Base-by-base conservation (phyloP, 2,329 filamentous ascomycete genomes). In the Shiraia bambusicola region DNA sequence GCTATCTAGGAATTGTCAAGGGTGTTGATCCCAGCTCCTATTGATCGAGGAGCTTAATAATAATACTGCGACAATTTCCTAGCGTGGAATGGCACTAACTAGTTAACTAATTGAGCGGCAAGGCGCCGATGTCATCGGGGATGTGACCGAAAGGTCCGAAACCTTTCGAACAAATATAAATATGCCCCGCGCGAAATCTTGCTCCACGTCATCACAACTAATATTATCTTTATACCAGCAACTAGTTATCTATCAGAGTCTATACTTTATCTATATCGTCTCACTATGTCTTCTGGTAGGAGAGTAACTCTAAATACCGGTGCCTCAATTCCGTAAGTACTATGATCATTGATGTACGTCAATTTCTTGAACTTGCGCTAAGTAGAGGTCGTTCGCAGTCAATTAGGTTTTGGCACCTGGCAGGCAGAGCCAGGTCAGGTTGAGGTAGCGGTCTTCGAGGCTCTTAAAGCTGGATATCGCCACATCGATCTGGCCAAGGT, bases 281-380 rank as follows among this genome's bases (percentile, higher is more conserved):
- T 38, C 40, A 59, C 19, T 32, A 61, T 61, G 58, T 61, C 58
- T 58, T 49, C 58, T 42, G 63, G 57, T 38, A 57, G 65, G 53
- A 71, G 62, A 33, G 78, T 73, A 63, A 76, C 72, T 36, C 76
- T 81, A 54, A 79, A 81, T 61, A 84, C 83, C 38, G 87, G 87
- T 43, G 84, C 79, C 68, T 82, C 86, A 70, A 92, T 93, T 52
- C 85, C 86, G 82, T 62, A 69, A 89, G 58, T 86, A 84, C 47
- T 75, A 88, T 32, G 85, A 84, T 31, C 87, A 65, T 56, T 25
- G 69, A 29, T 73, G 77, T 52, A 73, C 77, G 56, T 82, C 85
- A 38, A 81, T 77, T 67, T 81, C 84, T 8, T 22, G 19, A 22
- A 22, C 19, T 8, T 5, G 19, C 19, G 8, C 19, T 22, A 22